Evolutionary conservation across 1,284 basidiomycete genomes (phyloP).

Genomic region (Ustilago shanxiensis): DNA sequence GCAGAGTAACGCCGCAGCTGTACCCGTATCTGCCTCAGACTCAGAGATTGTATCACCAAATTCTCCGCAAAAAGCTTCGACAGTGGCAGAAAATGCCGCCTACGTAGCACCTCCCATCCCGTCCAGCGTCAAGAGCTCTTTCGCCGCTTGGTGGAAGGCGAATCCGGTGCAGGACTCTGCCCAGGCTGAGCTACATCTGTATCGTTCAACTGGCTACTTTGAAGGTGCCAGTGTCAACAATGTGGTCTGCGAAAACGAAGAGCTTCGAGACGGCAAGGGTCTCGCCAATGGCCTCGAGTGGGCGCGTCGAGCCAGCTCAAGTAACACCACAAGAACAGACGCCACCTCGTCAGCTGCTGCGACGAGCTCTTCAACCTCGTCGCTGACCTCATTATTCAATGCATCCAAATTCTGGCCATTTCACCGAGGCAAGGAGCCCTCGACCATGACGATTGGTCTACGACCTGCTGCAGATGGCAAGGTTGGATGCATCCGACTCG

Average conservation of each 20-base stretch:
- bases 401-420: conserved; percentile 45
- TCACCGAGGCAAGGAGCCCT: conserved; percentile 37
- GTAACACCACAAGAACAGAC: neutral
- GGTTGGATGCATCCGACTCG: conserved; percentile 58
- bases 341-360: neutral
- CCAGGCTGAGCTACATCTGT: conserved; percentile 59
- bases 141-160: conserved; percentile 58
- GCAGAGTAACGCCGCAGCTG: conserved; percentile 7
- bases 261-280: conserved; percentile 46
- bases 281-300: conserved; percentile 35
- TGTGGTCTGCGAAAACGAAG: conserved; percentile 41
- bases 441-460: conserved; percentile 48
- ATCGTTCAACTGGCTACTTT: conserved; percentile 56
- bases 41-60: conserved; percentile 17
- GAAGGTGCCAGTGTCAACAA: conserved; percentile 55
- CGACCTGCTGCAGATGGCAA: conserved; percentile 55
- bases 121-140: conserved; percentile 49
- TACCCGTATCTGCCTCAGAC: conserved; percentile 33
- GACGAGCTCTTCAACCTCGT: conserved; percentile 7
- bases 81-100: conserved; percentile 5
- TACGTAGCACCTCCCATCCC: conserved; percentile 58
- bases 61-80: neutral
- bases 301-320: conserved; percentile 14
- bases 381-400: conserved; percentile 19
- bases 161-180: conserved; percentile 50